Percentiles rank a stretch among this genome's conserved stretches.
phyloP scores from a whole-genome alignment of 2,329 filamentous ascomycete genomes.

The Pyrenophora teres region DNA sequence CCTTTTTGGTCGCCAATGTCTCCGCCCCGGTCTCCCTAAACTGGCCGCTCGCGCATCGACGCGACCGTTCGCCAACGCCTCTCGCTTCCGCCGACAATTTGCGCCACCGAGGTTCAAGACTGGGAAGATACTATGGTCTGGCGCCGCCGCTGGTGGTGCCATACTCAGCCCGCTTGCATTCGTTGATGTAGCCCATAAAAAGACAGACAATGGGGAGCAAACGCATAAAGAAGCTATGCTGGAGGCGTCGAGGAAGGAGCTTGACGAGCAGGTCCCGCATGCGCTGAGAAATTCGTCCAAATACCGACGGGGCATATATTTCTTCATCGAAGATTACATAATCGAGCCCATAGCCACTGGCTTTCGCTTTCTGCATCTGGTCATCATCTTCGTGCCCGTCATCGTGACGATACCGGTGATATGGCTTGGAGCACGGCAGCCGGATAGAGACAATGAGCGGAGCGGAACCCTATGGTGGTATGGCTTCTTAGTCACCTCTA shows the following conservation, averaged over 20 bases:
- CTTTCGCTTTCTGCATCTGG: conserved; percentile 83
- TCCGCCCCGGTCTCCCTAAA: conserved; percentile 47
- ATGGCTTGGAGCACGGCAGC: conserved; percentile 72
- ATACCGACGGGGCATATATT: conserved; percentile 62
- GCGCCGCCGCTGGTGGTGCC: conserved; percentile 35
- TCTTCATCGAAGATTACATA: conserved; percentile 73
- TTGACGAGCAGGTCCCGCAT: conserved; percentile 69
- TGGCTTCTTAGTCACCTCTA: conserved; percentile 78
- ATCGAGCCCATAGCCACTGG: conserved; percentile 85
- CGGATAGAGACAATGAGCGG: conserved; percentile 72
- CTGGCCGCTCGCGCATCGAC: conserved; percentile 23
- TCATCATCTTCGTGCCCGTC: conserved; percentile 89
- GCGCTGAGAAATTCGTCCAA: conserved; percentile 64
- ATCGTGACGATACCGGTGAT: conserved; percentile 77
- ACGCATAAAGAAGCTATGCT: conserved; percentile 89
- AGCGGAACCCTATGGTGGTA: conserved; percentile 94
- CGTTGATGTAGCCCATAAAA: conserved; percentile 61
- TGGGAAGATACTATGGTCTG: conserved; percentile 41
- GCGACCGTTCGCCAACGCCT: conserved; percentile 35
- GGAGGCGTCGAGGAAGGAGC: conserved; percentile 76
- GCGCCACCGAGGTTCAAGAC: conserved; percentile 43
- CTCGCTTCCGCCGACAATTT: conserved; percentile 39
- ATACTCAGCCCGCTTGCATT: conserved; percentile 62
- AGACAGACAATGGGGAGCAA: conserved; percentile 54
- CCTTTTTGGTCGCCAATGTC: conserved; percentile 56